Conservation (phyloP, 352 stramenopile species). For the Pythium phragmitis region DNA sequence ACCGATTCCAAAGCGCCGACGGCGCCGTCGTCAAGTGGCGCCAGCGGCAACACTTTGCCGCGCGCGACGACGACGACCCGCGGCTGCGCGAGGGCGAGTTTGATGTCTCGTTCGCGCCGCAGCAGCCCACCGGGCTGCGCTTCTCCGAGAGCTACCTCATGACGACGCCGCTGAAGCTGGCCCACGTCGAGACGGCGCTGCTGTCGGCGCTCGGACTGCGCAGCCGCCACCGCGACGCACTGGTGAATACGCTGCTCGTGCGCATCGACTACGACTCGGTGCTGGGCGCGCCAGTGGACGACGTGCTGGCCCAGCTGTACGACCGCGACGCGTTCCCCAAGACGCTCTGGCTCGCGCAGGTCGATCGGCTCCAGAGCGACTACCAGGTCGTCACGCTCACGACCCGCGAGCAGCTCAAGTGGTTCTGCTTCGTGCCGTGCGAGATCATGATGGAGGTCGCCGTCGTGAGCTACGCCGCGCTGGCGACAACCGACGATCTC, state of each 20-base stretch:
- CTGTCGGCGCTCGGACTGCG: neutral
- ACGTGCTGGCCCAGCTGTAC: slow-evolving; percentile 35
- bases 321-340: slow-evolving; percentile 33
- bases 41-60: slow-evolving; percentile 13
- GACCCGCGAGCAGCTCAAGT: slow-evolving; percentile 29
- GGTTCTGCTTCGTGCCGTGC: slow-evolving; percentile 30
- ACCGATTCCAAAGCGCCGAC: slow-evolving; percentile 25
- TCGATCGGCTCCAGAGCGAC: slow-evolving; percentile 25
- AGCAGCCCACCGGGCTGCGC: slow-evolving; percentile 36
- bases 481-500: slow-evolving; percentile 2
- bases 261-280: slow-evolving; percentile 34
- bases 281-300: slow-evolving; percentile 29
- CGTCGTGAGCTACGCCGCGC: slow-evolving; percentile 32
- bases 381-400: slow-evolving; percentile 33
- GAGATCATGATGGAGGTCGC: slow-evolving; percentile 48
- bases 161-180: slow-evolving; percentile 31
- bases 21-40: slow-evolving; percentile 29
- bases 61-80: slow-evolving; percentile 13
- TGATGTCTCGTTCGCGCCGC: slow-evolving; percentile 33
- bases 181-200: slow-evolving; percentile 27
- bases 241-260: slow-evolving; percentile 29
- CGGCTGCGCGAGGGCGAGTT: slow-evolving; percentile 37
- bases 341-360: slow-evolving; percentile 31
- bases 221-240: neutral
- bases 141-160: slow-evolving; percentile 41